phyloP scores from a whole-genome alignment of 2,329 filamentous ascomycete species.

The Gaeumannomyces tritici region DNA sequence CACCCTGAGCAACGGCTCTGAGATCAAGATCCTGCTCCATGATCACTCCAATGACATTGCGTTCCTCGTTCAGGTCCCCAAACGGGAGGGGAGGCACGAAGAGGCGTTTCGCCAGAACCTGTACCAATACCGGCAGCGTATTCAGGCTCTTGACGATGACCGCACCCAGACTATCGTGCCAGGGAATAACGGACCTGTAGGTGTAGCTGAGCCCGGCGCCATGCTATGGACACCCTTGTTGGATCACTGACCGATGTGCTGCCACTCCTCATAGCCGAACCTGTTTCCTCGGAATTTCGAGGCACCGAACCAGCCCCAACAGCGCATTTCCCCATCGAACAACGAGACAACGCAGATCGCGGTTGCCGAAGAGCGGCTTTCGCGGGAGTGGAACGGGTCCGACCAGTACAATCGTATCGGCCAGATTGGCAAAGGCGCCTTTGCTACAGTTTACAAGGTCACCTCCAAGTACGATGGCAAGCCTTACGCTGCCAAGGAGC shows the following conservation, averaged over 20 bases:
- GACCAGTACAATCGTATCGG: conserved; percentile 74
- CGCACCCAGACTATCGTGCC: conserved; percentile 36
- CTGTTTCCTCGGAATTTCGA: conserved; percentile 14
- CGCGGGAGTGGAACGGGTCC: conserved; percentile 72
- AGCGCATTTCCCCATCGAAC: background rate
- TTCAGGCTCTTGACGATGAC: conserved; percentile 20
- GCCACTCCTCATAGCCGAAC: conserved; percentile 12
- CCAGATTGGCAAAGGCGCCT: conserved; percentile 83
- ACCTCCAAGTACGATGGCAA: conserved; percentile 76
- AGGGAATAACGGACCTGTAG: conserved; percentile 37
- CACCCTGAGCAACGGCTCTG: conserved; percentile 62
- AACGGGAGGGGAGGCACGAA: conserved; percentile 56
- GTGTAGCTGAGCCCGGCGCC: conserved; percentile 7
- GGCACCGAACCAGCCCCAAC: conserved; percentile 1
- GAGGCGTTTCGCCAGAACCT: conserved; percentile 61
- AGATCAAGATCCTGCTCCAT: conserved; percentile 59
- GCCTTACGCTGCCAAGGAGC: conserved; percentile 84
- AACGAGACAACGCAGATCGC: conserved; percentile 15
- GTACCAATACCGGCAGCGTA: conserved; percentile 47
- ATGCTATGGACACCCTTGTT: background rate
- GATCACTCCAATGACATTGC: conserved; percentile 49
- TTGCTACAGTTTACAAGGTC: conserved; percentile 86
- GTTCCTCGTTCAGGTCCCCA: conserved; percentile 80
- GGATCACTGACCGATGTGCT: background rate
- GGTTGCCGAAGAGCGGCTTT: conserved; percentile 20